Conservation (phyloP, 495 filamentous ascomycete genomes). For the Penicillium manginii region DNA sequence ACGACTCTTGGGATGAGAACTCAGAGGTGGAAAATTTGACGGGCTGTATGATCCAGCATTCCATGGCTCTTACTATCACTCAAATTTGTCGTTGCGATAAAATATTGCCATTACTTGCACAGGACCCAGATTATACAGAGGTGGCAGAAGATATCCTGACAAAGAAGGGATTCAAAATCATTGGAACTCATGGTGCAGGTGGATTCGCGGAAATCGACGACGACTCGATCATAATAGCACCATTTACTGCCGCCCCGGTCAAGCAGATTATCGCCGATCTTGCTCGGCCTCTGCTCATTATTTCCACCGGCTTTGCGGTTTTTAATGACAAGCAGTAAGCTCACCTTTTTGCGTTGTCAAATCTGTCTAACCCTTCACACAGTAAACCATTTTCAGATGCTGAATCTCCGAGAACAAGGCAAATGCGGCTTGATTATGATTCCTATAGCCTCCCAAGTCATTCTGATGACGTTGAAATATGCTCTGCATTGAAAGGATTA, state of each 20-base stretch:
- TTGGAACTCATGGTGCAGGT: constrained; percentile 40
- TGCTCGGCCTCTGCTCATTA: constrained; percentile 36
- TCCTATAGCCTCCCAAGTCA: constrained; percentile 29
- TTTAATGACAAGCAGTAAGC: constrained; percentile 35
- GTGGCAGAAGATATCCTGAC: constrained; percentile 34
- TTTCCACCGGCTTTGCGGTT: constrained; percentile 29
- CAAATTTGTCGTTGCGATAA: constrained; percentile 33
- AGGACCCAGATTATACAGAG: constrained; percentile 40
- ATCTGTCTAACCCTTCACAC: constrained; percentile 29
- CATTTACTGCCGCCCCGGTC: constrained; percentile 36
- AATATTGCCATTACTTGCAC: constrained; percentile 28
- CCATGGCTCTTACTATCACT: constrained; percentile 39
- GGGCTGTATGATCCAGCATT: constrained; percentile 35
- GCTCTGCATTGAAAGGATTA: constrained; percentile 29
- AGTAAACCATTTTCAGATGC: constrained; percentile 38
- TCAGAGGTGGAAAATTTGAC: constrained; percentile 32
- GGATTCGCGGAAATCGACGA: constrained; percentile 45
- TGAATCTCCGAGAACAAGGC: constrained; percentile 42
- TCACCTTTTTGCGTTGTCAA: constrained; percentile 27
- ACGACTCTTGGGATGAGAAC: constrained; percentile 31
- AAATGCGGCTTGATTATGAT: constrained; percentile 41
- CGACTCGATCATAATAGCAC: constrained; percentile 36
- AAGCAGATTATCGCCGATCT: constrained; percentile 43
- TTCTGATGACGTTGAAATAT: constrained; percentile 34
- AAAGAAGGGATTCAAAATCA: constrained; percentile 40